Evolutionary conservation across 1,139 yeast genomes (phyloP).

Genomic region (Saccharomyces hybrid): DNA sequence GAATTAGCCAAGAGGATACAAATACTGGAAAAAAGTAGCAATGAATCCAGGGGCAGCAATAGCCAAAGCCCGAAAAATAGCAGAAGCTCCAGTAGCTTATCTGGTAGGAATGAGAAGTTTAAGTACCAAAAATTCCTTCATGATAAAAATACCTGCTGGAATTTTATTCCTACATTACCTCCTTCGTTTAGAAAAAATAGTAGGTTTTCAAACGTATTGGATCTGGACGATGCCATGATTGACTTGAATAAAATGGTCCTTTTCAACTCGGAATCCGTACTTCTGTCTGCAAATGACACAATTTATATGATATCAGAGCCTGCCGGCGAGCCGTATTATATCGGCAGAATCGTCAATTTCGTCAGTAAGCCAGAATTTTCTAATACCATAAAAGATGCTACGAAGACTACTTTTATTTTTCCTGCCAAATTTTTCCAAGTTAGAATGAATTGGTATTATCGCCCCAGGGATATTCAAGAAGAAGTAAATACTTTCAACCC

Average conservation of each 20-base stretch:
- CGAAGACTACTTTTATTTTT: conserved; percentile 16
- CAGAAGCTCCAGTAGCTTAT: neutral
- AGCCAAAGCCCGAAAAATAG: conserved; percentile 2
- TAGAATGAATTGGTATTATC: conserved; percentile 84
- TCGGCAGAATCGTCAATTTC: conserved; percentile 80
- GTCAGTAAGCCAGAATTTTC: conserved; percentile 31
- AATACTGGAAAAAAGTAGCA: conserved; percentile 11
- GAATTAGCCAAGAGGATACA: conserved; percentile 15
- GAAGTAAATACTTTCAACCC: conserved; percentile 42
- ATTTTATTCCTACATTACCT: conserved; percentile 28
- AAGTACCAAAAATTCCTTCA: conserved; percentile 20
- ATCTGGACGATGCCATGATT: conserved; percentile 38
- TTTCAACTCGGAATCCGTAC: conserved; percentile 28
- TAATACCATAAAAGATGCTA: conserved; percentile 11
- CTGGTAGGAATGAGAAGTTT: conserved; percentile 6
- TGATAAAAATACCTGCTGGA: conserved; percentile 24
- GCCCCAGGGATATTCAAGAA: conserved; percentile 75
- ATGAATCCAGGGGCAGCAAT: neutral
- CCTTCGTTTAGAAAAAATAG: conserved; percentile 23
- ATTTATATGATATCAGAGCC: conserved; percentile 88
- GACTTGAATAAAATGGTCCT: conserved; percentile 20
- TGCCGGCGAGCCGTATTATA: conserved; percentile 89
- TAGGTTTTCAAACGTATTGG: conserved; percentile 33
- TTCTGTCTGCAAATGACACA: conserved; percentile 44
- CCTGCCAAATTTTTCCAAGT: conserved; percentile 49